Percentiles rank a stretch among this genome's conserved stretches.
phyloP scores from a whole-genome alignment of 1,284 basidiomycete genomes.

The Lentinus polychrous region DNA sequence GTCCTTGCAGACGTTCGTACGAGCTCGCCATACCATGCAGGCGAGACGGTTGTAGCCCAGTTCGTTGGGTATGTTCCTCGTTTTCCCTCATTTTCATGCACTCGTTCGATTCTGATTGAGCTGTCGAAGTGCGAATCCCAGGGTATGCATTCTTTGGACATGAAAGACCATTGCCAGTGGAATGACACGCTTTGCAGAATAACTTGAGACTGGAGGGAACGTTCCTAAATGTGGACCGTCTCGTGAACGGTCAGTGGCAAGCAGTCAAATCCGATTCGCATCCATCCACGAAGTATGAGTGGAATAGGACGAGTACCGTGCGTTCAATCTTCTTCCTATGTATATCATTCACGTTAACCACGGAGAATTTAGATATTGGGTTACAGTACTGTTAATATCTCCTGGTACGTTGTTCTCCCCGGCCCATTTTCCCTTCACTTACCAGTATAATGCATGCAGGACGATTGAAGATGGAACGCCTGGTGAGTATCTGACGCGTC shows the following conservation, averaged over 20 bases:
- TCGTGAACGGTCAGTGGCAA: conserved; percentile 45
- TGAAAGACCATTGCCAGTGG: background rate
- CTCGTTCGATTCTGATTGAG: background rate
- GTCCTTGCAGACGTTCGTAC: conserved; percentile 55
- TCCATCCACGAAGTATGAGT: conserved; percentile 68
- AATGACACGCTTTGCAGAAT: conserved; percentile 41
- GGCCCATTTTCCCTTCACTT: background rate
- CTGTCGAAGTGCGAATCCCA: conserved; percentile 52
- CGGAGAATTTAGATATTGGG: conserved; percentile 38
- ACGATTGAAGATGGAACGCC: conserved; percentile 58
- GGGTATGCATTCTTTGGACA: conserved; percentile 36
- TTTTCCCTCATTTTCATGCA: background rate
- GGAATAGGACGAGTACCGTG: conserved; percentile 54
- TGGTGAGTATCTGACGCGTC: conserved; percentile 27
- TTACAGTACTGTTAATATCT: conserved; percentile 56
- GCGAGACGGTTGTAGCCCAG: conserved; percentile 52
- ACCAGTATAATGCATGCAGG: conserved; percentile 30
- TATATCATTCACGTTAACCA: conserved; percentile 3
- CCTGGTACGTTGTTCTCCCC: conserved; percentile 39
- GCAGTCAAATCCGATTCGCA: conserved; percentile 70
- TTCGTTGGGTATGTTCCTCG: conserved; percentile 54
- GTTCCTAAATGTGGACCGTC: conserved; percentile 63
- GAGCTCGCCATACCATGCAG: conserved; percentile 41
- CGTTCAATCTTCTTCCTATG: conserved; percentile 13
- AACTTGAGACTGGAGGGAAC: conserved; percentile 71